These are phyloP conservation scores for Pyricularia sp. DNA, from an alignment of 2,329 filamentous ascomycete genomes.

Conservation along the genomic window DNA sequence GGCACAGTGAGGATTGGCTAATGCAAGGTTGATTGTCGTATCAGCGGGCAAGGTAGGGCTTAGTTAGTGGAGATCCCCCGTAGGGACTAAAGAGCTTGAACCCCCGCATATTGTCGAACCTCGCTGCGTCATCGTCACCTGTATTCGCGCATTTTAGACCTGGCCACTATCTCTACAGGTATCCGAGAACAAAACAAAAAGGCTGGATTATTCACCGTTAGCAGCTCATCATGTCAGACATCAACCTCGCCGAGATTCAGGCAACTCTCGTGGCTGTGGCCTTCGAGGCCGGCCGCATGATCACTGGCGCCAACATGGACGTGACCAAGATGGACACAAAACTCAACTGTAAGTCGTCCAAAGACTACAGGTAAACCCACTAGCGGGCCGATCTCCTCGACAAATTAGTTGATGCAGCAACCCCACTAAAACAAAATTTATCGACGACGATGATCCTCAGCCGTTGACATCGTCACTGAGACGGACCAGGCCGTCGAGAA, in stretches of 20 bases:
- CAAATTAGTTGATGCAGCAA: background rate
- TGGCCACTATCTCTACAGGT: background rate
- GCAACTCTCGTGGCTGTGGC: slow-evolving; percentile 51
- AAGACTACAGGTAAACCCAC: background rate
- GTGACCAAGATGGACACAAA: slow-evolving; percentile 50
- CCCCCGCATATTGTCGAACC: background rate
- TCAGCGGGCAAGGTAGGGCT: too few species aligned
- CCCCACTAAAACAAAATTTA: background rate
- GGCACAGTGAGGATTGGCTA: background rate
- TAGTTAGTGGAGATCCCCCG: background rate
- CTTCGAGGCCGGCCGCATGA: slow-evolving; percentile 56
- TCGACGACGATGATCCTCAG: slow-evolving; percentile 23
- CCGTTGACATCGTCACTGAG: slow-evolving; percentile 60
- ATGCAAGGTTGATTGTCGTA: background rate
- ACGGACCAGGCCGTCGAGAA: slow-evolving; percentile 57
- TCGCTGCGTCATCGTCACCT: background rate
- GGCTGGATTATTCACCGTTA: background rate
- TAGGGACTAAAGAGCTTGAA: background rate
- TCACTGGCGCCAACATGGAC: slow-evolving; percentile 49
- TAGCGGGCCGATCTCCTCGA: background rate
- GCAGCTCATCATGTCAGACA: slow-evolving; percentile 34
- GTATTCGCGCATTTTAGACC: background rate
- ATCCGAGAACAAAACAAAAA: background rate
- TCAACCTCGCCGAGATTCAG: slow-evolving; percentile 52
- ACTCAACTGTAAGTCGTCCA: slow-evolving; percentile 45